These are phyloP conservation scores for Phanerodontia chrysosporium DNA, from an alignment of 768 basidiomycete species.

Conservation along the genomic window DNA sequence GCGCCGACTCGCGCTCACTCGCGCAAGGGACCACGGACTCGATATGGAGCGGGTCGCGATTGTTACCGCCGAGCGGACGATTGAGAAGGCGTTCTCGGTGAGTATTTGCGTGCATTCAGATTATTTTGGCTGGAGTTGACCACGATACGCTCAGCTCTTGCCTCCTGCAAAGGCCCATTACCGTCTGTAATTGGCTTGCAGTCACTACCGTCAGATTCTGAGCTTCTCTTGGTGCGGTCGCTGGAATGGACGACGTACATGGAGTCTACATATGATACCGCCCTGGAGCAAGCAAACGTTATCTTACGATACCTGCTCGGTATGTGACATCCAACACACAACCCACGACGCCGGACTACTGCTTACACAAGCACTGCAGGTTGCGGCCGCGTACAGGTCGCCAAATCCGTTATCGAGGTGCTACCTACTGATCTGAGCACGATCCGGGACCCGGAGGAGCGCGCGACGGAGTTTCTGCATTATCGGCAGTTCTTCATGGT, in stretches of 20 bases:
- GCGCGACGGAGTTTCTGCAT: constrained; percentile 71
- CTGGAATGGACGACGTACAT: constrained; percentile 92
- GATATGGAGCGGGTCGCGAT: constrained; percentile 78
- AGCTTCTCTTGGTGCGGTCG: constrained; percentile 70
- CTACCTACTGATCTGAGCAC: constrained; percentile 60
- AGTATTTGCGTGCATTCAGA: background rate
- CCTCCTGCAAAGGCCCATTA: constrained; percentile 49
- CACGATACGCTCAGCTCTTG: constrained; percentile 23
- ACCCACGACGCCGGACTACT: too few species aligned
- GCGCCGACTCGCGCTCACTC: constrained; percentile 63
- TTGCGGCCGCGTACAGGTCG: constrained; percentile 69
- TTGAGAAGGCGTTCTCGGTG: constrained; percentile 55
- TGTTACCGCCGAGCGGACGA: constrained; percentile 73
- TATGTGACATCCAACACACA: constrained; percentile 35
- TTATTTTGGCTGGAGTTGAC: background rate
- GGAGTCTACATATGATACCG: constrained; percentile 68
- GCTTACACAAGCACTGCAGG: constrained; percentile 44
- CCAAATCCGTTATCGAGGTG: constrained; percentile 52
- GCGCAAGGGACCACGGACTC: constrained; percentile 80
- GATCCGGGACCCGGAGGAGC: constrained; percentile 65
- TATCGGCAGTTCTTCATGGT: constrained; percentile 77
- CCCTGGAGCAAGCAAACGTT: constrained; percentile 83
- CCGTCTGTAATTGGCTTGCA: constrained; percentile 59
- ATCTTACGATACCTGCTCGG: constrained; percentile 89
- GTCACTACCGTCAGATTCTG: constrained; percentile 50